phyloP scores from a whole-genome alignment of 139 green algal species.

The Limnomonas spitsbergensis region DNA sequence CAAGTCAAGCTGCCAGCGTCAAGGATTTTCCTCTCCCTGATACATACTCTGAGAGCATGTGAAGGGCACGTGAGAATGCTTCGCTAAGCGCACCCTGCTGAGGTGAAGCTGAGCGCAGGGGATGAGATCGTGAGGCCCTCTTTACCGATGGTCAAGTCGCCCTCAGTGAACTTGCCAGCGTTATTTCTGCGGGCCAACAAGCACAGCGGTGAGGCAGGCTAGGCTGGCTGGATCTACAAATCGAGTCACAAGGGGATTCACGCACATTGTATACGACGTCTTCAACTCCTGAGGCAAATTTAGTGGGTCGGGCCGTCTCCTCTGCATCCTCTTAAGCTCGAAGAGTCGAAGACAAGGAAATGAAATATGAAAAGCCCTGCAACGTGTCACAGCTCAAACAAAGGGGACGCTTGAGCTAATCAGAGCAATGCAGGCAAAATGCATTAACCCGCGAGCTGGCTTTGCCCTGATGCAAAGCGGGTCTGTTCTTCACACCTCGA shows the following conservation, averaged over 20 bases:
- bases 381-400: no score
- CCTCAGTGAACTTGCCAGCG: slow-evolving; percentile 38
- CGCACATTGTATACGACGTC: slow-evolving; percentile 28
- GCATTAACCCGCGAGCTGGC: no score
- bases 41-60: no score
- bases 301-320: slow-evolving; percentile 24
- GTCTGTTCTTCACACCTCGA: no score
- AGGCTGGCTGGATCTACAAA: no score
- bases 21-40: no score
- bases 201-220: no score
- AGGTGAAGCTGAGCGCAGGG: slow-evolving; percentile 8
- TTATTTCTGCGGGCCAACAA: slow-evolving; percentile 30
- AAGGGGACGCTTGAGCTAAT: no score
- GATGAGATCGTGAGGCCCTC: slow-evolving; percentile 42
- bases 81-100: neutral
- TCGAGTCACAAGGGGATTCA: neutral
- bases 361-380: slow-evolving; percentile 11
- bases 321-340: slow-evolving; percentile 13
- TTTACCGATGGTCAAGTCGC: slow-evolving; percentile 43
- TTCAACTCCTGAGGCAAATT: slow-evolving; percentile 31
- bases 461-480: no score
- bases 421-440: no score
- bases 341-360: neutral
- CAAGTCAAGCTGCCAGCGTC: no score
- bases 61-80: no score